Evolutionary conservation across 1,284 basidiomycete genomes (phyloP), one percentile per base, ranked within the genome.

Genomic region (Pseudozyma hubeiensis): DNA sequence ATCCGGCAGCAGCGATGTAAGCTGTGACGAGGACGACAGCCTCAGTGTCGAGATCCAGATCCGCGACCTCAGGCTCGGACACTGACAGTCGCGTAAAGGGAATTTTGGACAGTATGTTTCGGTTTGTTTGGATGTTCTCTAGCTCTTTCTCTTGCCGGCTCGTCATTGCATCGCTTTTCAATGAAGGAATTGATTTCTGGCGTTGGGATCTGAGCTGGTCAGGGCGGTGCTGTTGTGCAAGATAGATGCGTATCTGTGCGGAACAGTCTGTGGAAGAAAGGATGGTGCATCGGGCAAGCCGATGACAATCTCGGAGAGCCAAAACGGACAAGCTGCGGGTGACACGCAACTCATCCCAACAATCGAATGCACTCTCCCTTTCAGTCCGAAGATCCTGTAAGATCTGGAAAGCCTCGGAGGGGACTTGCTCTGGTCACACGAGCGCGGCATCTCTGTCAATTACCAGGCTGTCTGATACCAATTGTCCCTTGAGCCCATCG

Each of bases 41-140:
- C 24, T 55, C 47, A 66, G 64, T 44, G 45, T 72, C 45, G 69
- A 72, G 16, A 55, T 72, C 31, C 62, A 60, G 39, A 56, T 67
- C 14, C 6, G 58, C 24, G 43, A 8, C 19, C 8, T 19, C 35
- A 14, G 35, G 35, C 9, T 14, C 35, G 14, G 35, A 10, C 35
- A 37, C 8, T 37, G 35, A 37, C 24, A 24, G 24, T 24, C 24
- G 24, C 24, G 24, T 24, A 24, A 24, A 4, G 24, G 24, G 40
- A 16, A 2, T 41, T 41, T n/a, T 41, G 35, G 35, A 37, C 35
- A 37, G 35, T n/a, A 41, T 2, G 7, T 41, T 7, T 13, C n/a
- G 11, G 11, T 16, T 13, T 41, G 2, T 24, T 24, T 24, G 24
- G 24, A 24, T 24, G 24, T 24, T 24, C 24, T 24, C 24, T 24